These are phyloP conservation scores for Fusarium mundagurra DNA, from an alignment of 2,329 filamentous ascomycete genomes.

Conservation along the genomic window DNA sequence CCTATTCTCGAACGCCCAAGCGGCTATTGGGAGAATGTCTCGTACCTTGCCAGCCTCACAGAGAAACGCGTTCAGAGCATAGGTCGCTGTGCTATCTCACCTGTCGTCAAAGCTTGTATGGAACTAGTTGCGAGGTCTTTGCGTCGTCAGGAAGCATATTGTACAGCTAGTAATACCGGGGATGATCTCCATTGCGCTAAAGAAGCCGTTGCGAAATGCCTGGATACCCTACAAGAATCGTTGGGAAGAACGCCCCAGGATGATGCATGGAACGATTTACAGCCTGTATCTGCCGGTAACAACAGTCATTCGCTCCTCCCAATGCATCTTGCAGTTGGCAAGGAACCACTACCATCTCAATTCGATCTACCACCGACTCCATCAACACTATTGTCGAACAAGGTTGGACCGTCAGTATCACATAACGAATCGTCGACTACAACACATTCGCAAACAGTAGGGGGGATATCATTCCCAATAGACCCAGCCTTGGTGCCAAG, in stretches of 20 bases:
- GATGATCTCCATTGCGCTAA: accelerated
- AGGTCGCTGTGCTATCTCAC: not conserved
- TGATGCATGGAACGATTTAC: too few species aligned
- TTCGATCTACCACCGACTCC: not conserved
- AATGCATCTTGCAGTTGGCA: accelerated
- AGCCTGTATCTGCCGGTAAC: accelerated
- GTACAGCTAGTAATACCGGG: accelerated
- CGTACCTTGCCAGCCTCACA: not conserved
- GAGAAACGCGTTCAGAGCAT: not conserved
- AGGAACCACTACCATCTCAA: too few species aligned
- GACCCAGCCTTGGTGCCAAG: not conserved
- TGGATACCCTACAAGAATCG: not conserved
- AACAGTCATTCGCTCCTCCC: accelerated
- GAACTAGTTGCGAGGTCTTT: not conserved
- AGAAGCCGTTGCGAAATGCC: not conserved
- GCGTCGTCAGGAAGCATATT: not conserved
- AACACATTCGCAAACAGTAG: not conserved
- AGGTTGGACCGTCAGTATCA: not conserved
- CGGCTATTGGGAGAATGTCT: not conserved
- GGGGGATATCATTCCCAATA: not conserved
- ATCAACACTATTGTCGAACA: not conserved
- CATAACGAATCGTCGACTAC: too few species aligned
- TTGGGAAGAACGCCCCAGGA: accelerated
- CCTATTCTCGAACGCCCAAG: not conserved
- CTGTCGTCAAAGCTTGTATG: not conserved